Evolutionary conservation across 2,329 filamentous ascomycete genomes (phyloP).

Genomic region (Colletotrichum trifolii): DNA sequence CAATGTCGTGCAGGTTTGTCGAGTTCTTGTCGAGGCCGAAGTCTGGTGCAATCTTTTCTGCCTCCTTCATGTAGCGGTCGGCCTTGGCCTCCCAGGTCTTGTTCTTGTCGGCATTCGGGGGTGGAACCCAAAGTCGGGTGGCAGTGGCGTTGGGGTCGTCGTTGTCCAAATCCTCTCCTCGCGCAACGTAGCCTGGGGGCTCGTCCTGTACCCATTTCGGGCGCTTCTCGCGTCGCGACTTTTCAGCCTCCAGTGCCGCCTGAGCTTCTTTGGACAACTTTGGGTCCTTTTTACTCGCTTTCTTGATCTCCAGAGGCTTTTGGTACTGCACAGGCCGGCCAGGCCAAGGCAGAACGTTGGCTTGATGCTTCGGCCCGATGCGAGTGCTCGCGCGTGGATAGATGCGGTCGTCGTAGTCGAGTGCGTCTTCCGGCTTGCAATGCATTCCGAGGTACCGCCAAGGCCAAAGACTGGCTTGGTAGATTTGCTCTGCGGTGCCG

Average conservation of each 20-base stretch:
- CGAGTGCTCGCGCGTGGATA: conserved; percentile 95
- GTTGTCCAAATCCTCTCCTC: conserved; percentile 81
- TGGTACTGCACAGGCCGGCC: conserved; percentile 90
- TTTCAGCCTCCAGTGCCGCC: conserved; percentile 84
- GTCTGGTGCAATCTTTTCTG: conserved; percentile 71
- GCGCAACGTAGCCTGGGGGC: conserved; percentile 83
- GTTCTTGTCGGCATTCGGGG: conserved; percentile 65
- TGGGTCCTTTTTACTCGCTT: conserved; percentile 79
- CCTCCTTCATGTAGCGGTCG: conserved; percentile 79
- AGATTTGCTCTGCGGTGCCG: conserved; percentile 86
- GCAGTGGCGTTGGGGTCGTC: conserved; percentile 81
- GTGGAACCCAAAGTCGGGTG: conserved; percentile 82
- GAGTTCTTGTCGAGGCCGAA: conserved; percentile 80
- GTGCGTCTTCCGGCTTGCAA: conserved; percentile 91
- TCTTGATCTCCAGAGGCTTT: conserved; percentile 88
- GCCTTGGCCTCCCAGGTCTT: conserved; percentile 68
- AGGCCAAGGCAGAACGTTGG: conserved; percentile 85
- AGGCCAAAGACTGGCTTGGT: conserved; percentile 94
- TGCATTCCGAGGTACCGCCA: conserved; percentile 96
- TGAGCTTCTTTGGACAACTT: conserved; percentile 84
- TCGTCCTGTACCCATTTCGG: conserved; percentile 96
- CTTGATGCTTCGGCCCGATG: conserved; percentile 90
- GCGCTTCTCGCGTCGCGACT: conserved; percentile 79
- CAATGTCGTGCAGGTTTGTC: conserved; percentile 90
- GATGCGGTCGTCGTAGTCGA: conserved; percentile 97